Percentiles rank a stretch among this genome's conserved stretches.
phyloP scores from a whole-genome alignment of 768 basidiomycete genomes.

The Cyclocybe cylindracea region DNA sequence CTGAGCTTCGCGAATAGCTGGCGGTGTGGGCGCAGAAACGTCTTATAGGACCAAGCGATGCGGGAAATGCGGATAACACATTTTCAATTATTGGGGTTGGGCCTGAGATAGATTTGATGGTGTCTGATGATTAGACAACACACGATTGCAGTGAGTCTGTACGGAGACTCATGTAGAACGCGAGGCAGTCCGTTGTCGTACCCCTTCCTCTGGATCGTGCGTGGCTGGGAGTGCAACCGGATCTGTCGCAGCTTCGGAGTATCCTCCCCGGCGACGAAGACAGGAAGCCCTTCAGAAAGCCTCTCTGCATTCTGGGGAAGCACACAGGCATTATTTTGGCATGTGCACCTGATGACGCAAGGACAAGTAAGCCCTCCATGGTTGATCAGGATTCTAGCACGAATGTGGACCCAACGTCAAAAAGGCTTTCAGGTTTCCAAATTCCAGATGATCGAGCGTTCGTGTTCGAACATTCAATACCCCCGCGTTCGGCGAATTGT shows the following conservation, averaged over 20 bases:
- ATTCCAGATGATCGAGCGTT: too few relatives aligned
- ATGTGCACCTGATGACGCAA: constrained; percentile 3
- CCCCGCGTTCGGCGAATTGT: constrained; percentile 6
- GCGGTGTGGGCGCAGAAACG: constrained; percentile 13
- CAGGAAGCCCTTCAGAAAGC: constrained; percentile 15
- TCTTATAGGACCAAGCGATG: constrained; percentile 24
- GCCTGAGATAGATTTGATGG: constrained; percentile 30
- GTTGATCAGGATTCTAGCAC: constrained; percentile 5
- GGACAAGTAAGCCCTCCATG: background rate
- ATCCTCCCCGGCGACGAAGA: constrained; percentile 12
- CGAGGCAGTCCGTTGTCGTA: constrained; percentile 17
- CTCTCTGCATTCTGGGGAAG: constrained; percentile 5
- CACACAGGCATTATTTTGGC: constrained; percentile 8
- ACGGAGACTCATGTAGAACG: constrained; percentile 25
- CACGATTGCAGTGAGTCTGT: constrained; percentile 22
- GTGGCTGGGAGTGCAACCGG: constrained; percentile 14
- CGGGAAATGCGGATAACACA: constrained; percentile 29
- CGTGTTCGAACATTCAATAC: too few relatives aligned
- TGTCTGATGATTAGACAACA: constrained; percentile 28
- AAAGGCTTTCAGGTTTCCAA: constrained; percentile 2
- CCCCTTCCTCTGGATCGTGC: constrained; percentile 13
- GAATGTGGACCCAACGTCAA: constrained; percentile 7
- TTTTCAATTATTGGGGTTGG: constrained; percentile 12
- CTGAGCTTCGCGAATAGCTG: constrained; percentile 13
- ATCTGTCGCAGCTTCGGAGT: constrained; percentile 20